phyloP scores from a whole-genome alignment of 73 alveolate species.

The Stentor coeruleus region DNA sequence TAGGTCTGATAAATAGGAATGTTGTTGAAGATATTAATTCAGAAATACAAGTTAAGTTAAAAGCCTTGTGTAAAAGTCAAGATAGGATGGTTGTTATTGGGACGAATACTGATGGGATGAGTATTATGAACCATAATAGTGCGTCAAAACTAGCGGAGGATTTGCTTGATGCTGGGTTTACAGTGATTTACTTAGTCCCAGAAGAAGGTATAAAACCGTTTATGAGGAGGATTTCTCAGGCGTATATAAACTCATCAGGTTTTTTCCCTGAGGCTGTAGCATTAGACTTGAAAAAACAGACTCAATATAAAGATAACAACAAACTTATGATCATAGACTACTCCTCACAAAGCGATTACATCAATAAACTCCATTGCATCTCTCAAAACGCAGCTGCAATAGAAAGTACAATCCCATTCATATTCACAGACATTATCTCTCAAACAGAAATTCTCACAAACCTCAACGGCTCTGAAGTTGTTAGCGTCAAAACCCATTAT shows the following conservation, averaged over 20 bases:
- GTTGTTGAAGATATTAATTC: neutral
- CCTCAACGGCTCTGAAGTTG: neutral
- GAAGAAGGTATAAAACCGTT: neutral
- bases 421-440: neutral
- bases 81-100: neutral
- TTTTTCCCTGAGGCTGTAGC: neutral
- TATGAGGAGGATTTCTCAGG: slow-evolving; percentile 4
- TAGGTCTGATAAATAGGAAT: neutral
- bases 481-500: neutral
- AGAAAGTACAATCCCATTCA: neutral
- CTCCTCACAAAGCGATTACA: neutral
- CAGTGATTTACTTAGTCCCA: neutral
- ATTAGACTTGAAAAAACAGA: neutral
- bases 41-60: neutral
- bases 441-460: neutral
- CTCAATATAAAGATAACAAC: no score
- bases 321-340: neutral
- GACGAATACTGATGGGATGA: neutral
- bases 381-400: neutral
- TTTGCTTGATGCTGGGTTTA: neutral
- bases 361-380: neutral
- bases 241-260: neutral
- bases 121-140: neutral
- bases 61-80: neutral
- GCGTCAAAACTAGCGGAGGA: slow-evolving; percentile 7